These are phyloP conservation scores for Guyanaporus albipodus DNA, from an alignment of 768 basidiomycete genomes.

Conservation along the genomic window DNA sequence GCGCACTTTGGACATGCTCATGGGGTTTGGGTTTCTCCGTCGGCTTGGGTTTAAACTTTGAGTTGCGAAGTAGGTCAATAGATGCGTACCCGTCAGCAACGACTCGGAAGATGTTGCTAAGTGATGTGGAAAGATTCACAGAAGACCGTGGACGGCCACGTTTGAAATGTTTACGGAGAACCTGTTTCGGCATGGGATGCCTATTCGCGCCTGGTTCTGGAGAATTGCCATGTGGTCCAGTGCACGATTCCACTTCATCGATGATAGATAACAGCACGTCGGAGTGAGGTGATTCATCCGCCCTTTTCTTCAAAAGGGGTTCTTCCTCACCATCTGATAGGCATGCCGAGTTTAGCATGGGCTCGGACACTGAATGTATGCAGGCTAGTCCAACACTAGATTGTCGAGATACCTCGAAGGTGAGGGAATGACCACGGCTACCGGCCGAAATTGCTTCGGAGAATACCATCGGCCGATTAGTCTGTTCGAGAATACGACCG, in stretches of 20 bases:
- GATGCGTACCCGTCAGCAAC: constrained; percentile 14
- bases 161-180: neutral
- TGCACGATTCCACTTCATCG: constrained; percentile 3
- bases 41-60: constrained; percentile 3
- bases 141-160: constrained; percentile 11
- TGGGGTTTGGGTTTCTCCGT: neutral
- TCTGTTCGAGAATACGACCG: constrained; percentile 2
- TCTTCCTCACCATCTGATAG: constrained; percentile 7
- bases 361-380: constrained; percentile 12
- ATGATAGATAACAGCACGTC: constrained; percentile 11
- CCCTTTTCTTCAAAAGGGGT: constrained; percentile 1
- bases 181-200: neutral
- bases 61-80: constrained; percentile 16
- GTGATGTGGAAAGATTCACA: constrained; percentile 14
- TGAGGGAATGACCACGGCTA: neutral
- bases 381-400: neutral
- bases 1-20: neutral
- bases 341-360: neutral
- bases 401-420: neutral
- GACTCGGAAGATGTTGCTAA: constrained; percentile 12
- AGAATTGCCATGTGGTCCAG: neutral
- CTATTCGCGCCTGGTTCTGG: neutral
- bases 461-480: neutral
- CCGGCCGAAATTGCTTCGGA: neutral
- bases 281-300: constrained; percentile 8